A percentile compares a stretch with the other conserved stretches of the same genome.
Conservation (phyloP, 2,329 filamentous ascomycete species). For the Aspergillus glaucus region DNA sequence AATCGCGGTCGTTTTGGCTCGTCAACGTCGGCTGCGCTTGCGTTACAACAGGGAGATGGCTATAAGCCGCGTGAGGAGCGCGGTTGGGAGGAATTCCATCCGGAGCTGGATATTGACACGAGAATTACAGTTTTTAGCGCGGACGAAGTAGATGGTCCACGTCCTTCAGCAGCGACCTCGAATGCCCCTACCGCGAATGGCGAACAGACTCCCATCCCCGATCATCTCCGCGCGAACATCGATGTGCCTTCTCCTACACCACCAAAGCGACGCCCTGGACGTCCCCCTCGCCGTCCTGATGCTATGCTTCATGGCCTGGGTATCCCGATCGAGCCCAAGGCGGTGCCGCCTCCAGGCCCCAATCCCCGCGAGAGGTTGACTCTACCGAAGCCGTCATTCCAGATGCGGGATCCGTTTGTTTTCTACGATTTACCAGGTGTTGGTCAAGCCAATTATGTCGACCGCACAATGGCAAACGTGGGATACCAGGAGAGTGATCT, state of each 20-base stretch:
- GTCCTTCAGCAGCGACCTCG: conserved; percentile 44
- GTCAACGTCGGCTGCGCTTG: conserved; percentile 76
- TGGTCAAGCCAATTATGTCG: conserved; percentile 84
- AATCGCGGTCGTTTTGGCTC: conserved; percentile 69
- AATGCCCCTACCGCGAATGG: conserved; percentile 24
- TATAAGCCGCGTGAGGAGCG: conserved; percentile 97
- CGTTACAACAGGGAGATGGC: conserved; percentile 84
- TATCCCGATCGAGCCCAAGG: conserved; percentile 51
- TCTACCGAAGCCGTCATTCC: conserved; percentile 44
- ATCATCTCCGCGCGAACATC: conserved; percentile 36
- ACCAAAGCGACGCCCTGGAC: conserved; percentile 55
- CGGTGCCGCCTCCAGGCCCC: conserved; percentile 43
- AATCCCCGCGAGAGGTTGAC: conserved; percentile 46
- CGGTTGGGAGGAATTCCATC: conserved; percentile 96
- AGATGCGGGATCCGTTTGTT: conserved; percentile 41
- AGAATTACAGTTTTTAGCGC: conserved; percentile 72
- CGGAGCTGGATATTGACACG: conserved; percentile 82
- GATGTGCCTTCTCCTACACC: conserved; percentile 35
- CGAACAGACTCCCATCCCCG: conserved; percentile 32
- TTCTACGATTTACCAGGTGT: conserved; percentile 70
- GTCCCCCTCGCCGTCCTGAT: conserved; percentile 58
- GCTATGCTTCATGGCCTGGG: conserved; percentile 56
- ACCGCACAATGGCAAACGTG: conserved; percentile 91
- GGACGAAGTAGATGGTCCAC: conserved; percentile 75
- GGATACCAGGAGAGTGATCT: conserved; percentile 94